These are phyloP conservation scores for Starmerella asiatica DNA, from an alignment of 805 yeast species.

Conservation along the genomic window DNA sequence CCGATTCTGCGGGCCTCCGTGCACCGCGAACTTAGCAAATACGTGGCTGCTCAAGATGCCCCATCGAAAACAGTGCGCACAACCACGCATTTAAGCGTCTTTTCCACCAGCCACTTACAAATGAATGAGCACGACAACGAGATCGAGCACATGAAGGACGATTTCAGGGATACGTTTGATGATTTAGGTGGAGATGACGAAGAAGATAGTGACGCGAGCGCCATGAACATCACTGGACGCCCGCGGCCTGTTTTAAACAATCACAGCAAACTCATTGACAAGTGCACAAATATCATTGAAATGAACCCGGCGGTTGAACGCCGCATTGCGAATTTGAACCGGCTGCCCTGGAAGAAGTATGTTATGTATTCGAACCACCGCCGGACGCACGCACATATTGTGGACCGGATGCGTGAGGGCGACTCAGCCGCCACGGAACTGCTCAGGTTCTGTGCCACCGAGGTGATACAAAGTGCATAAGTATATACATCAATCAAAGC, in stretches of 20 bases:
- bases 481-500: too few species aligned
- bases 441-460: slow-evolving; percentile 17
- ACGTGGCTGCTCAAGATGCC: too few species aligned
- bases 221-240: background rate
- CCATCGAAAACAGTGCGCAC: too few species aligned
- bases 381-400: slow-evolving; percentile 77
- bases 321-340: slow-evolving; percentile 44
- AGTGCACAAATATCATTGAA: background rate
- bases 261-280: background rate
- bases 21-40: background rate
- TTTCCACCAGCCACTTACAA: background rate
- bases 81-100: too few species aligned
- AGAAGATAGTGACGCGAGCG: background rate
- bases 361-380: slow-evolving; percentile 56
- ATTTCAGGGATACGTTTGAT: background rate
- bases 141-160: background rate
- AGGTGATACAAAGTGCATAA: background rate
- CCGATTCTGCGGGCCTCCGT: background rate
- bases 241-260: background rate
- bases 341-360: slow-evolving; percentile 60
- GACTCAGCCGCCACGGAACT: slow-evolving; percentile 22
- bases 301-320: slow-evolving; percentile 3
- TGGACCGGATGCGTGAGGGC: slow-evolving; percentile 39
- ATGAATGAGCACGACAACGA: background rate
- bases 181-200: background rate